Evolutionary conservation across 805 yeast species (phyloP), one percentile per base, ranked within the genome.

Genomic region (Candida morakotiae): DNA sequence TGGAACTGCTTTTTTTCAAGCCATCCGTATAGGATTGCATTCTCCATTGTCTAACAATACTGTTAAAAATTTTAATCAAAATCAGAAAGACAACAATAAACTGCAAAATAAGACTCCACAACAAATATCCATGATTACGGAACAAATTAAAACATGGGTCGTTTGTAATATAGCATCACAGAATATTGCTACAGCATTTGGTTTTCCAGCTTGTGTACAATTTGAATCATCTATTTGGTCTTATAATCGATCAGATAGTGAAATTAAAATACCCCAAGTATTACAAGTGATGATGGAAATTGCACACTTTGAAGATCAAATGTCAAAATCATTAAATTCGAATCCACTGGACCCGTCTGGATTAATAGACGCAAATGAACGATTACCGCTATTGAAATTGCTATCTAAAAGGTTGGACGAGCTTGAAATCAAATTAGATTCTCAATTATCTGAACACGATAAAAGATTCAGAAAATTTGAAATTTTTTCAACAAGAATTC

Each of bases 121-220:
- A 56, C 67, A 63, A 35, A 39, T 63, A 32, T 60, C 61, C 24
- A 58, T 79, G 51, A 58, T 84, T 11, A 75, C 75, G 19, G 98
- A 93, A 60, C 95, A 87, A 51, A 71, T 81, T 23, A 74, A 82
- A 41, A 91, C 98, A 0, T 91, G 98, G 98, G 77, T 87, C n/a
- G 77, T 87, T 9, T 87, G 96, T 53, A 93, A 93, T 54, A 75
- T 86, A 16, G 95, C 86, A 0, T 83, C 95, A 2, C 98, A 93
- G 58, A 76, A 83, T 2, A 81, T 93, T 43, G 96, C 96, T 3
- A 79, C 95, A 2, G 82, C 95, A 9, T 87, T 88, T 62, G 98
- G 98, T 14, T 89, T 84, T 53, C 98, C 98, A 0, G 87, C 95
- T 0, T 88, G 87, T 59, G 89, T 86, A 3, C 86, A 82, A 41